These are phyloP conservation scores for Casaregolazyma lundiana DNA, from an alignment of 1,139 yeast genomes.

Conservation along the genomic window DNA sequence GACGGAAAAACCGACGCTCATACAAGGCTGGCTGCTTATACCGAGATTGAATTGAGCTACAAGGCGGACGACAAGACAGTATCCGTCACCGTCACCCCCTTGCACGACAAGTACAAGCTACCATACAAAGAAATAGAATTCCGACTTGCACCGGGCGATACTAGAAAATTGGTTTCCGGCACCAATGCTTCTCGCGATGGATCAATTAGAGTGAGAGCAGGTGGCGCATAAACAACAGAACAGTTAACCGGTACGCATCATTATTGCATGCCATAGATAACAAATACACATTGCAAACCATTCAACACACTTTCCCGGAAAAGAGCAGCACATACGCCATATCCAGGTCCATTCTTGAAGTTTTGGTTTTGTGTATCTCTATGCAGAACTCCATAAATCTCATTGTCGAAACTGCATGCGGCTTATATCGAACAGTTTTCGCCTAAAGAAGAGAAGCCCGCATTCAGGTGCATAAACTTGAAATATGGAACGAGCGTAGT, in stretches of 20 bases:
- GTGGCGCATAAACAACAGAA: background rate
- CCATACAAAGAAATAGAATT: slow-evolving; percentile 11
- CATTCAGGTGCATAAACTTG: background rate
- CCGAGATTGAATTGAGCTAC: slow-evolving; percentile 9
- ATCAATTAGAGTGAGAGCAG: background rate
- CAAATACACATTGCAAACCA: too few relatives aligned
- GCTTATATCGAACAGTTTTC: background rate
- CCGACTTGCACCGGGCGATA: slow-evolving; percentile 11
- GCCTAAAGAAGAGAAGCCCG: too few relatives aligned
- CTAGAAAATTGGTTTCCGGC: background rate
- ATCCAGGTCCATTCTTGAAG: too few relatives aligned
- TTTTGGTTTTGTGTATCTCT: too few relatives aligned
- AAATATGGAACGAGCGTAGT: background rate
- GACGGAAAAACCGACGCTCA: slow-evolving; percentile 14
- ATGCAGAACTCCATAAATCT: background rate
- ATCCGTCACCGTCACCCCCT: background rate
- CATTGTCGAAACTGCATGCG: background rate
- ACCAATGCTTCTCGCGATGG: background rate
- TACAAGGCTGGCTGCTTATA: slow-evolving; percentile 6
- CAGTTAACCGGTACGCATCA: too few relatives aligned
- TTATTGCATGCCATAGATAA: too few relatives aligned
- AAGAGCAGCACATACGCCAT: too few relatives aligned
- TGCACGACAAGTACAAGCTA: slow-evolving; percentile 8
- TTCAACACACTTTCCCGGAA: too few relatives aligned
- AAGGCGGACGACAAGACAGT: slow-evolving; percentile 8